Evolutionary conservation across 352 stramenopile genomes (phyloP).

Genomic region (Phytopythium montanum): DNA sequence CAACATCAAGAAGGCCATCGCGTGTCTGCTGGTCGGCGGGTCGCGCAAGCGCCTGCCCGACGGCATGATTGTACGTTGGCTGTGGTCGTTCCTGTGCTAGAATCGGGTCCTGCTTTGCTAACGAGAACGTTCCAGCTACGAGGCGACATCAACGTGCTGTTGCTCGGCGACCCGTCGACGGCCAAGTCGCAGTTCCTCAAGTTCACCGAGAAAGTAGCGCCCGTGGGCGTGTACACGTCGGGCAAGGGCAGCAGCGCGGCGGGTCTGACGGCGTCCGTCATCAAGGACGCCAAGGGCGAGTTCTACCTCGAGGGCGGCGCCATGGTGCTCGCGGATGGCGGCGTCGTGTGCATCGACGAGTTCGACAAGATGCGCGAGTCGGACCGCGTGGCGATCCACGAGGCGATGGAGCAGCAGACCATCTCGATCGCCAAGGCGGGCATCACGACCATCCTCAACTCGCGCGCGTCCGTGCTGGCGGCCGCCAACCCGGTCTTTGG

Average conservation of each 20-base stretch:
- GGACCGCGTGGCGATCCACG: slow-evolving; percentile 97
- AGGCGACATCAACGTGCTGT: slow-evolving; percentile 98
- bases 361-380: slow-evolving; percentile 95
- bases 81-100: not conserved
- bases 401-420: slow-evolving; percentile 99
- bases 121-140: slow-evolving; percentile 50
- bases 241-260: slow-evolving; percentile 97
- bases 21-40: slow-evolving; percentile 94
- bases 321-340: slow-evolving; percentile 98
- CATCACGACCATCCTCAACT: slow-evolving; percentile 99
- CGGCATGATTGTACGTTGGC: slow-evolving; percentile 86
- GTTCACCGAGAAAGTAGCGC: slow-evolving; percentile 95
- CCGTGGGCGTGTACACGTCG: slow-evolving; percentile 98
- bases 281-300: slow-evolving; percentile 94
- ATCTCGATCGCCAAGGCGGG: slow-evolving; percentile 99
- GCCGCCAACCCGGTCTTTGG: slow-evolving; percentile 98
- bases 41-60: slow-evolving; percentile 94
- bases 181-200: slow-evolving; percentile 99
- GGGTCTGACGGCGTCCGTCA: slow-evolving; percentile 96
- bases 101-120: not conserved
- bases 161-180: slow-evolving; percentile 97
- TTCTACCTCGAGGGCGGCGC: slow-evolving; percentile 98
- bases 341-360: slow-evolving; percentile 98
- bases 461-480: slow-evolving; percentile 87
- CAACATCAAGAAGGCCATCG: slow-evolving; percentile 97